These are phyloP conservation scores for Cryphonectria japonica DNA, from an alignment of 2,329 filamentous ascomycete genomes.

Conservation along the genomic window DNA sequence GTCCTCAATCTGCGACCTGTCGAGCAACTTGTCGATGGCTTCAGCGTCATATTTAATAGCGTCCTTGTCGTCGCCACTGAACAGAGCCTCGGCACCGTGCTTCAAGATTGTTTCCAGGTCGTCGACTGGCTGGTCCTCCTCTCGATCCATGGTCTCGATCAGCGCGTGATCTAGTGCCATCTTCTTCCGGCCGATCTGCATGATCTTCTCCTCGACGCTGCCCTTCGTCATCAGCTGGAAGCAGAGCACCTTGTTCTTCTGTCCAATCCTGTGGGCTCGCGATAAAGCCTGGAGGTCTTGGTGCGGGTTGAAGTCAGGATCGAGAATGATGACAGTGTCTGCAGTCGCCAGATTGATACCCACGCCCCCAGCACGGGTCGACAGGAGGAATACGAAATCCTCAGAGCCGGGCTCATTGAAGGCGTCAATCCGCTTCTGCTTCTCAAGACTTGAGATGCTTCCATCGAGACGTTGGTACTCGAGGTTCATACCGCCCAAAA, in stretches of 20 bases:
- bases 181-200: conserved; percentile 94
- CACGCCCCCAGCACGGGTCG: conserved; percentile 91
- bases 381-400: conserved; percentile 89
- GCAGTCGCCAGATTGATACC: conserved; percentile 97
- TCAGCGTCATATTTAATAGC: conserved; percentile 81
- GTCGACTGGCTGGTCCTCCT: conserved; percentile 74
- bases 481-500: conserved; percentile 75
- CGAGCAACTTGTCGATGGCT: conserved; percentile 88
- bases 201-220: conserved; percentile 91
- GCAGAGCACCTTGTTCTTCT: conserved; percentile 93
- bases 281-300: conserved; percentile 96
- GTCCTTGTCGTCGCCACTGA: conserved; percentile 70
- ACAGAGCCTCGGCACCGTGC: conserved; percentile 85
- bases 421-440: conserved; percentile 91
- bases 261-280: conserved; percentile 92
- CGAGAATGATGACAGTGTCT: conserved; percentile 96
- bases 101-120: conserved; percentile 88
- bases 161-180: conserved; percentile 94
- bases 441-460: conserved; percentile 77
- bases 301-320: conserved; percentile 97
- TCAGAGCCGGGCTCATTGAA: conserved; percentile 85
- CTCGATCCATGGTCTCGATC: conserved; percentile 82
- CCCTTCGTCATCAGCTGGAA: conserved; percentile 92
- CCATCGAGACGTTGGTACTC: conserved; percentile 84
- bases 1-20: conserved; percentile 79